Conservation (phyloP, 768 basidiomycete species). For the Dendrothele bispora region DNA sequence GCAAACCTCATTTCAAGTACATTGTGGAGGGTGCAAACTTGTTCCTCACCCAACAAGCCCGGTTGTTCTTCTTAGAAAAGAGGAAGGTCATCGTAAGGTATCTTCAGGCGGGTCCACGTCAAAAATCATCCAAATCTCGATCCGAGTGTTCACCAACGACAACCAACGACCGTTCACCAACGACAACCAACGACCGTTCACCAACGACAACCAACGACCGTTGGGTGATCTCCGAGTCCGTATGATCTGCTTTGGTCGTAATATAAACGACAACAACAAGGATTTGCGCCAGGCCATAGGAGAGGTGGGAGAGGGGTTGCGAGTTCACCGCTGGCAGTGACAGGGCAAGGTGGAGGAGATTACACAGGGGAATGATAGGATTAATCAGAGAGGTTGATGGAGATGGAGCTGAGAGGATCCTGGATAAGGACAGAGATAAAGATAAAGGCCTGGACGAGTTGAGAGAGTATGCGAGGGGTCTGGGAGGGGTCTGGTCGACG, state of each 20-base stretch:
- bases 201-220: too few species aligned
- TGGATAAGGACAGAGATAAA: neutral
- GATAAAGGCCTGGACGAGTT: too few species aligned
- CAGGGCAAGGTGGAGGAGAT: constrained; percentile 40
- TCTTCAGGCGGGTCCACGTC: constrained; percentile 61
- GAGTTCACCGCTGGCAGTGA: too few species aligned
- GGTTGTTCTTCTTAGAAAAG: constrained; percentile 90
- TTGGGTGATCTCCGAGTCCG: constrained; percentile 54
- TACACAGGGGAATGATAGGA: too few species aligned
- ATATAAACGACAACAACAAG: constrained; percentile 31
- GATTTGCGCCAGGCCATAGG: constrained; percentile 3
- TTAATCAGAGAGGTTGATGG: neutral
- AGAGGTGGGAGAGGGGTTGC: neutral
- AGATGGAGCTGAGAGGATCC: constrained; percentile 1
- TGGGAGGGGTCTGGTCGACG: neutral
- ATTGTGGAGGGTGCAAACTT: constrained; percentile 95
- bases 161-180: too few species aligned
- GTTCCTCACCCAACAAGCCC: constrained; percentile 95
- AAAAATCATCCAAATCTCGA: constrained; percentile 86
- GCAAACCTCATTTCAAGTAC: constrained; percentile 97
- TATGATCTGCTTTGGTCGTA: constrained; percentile 89
- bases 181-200: too few species aligned
- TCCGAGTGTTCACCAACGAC: constrained; percentile 88
- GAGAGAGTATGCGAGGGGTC: constrained; percentile 7
- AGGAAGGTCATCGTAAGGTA: constrained; percentile 87